These are phyloP conservation scores for Pleurotus giganteus DNA, from an alignment of 768 basidiomycete species.

Conservation along the genomic window DNA sequence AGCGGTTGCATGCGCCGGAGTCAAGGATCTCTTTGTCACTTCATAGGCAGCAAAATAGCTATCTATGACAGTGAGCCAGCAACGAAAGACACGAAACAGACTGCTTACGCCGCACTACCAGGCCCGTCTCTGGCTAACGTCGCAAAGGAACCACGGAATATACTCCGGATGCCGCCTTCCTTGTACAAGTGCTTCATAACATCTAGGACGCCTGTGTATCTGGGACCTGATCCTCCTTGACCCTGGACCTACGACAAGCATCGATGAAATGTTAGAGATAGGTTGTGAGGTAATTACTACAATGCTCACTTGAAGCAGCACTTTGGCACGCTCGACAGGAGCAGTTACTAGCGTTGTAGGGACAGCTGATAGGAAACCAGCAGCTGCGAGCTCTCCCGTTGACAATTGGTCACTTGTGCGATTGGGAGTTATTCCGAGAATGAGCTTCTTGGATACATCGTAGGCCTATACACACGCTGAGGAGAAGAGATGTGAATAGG, in stretches of 20 bases:
- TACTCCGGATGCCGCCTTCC: constrained; percentile 89
- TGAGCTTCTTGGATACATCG: constrained; percentile 87
- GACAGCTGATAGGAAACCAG: constrained; percentile 92
- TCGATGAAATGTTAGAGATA: constrained; percentile 10
- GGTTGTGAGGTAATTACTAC: background rate
- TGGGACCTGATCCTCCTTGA: constrained; percentile 66
- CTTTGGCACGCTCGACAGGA: constrained; percentile 96
- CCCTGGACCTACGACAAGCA: constrained; percentile 72
- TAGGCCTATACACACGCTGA: constrained; percentile 56
- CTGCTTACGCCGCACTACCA: constrained; percentile 88
- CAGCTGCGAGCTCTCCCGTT: constrained; percentile 78
- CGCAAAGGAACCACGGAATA: constrained; percentile 92
- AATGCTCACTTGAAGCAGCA: constrained; percentile 75
- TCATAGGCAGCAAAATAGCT: constrained; percentile 99
- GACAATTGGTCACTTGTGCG: constrained; percentile 63
- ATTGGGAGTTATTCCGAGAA: constrained; percentile 76
- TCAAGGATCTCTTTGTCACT: constrained; percentile 83
- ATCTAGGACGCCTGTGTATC: constrained; percentile 90
- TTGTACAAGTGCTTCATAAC: constrained; percentile 88
- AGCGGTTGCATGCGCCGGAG: constrained; percentile 76
- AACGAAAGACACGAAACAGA: constrained; percentile 1
- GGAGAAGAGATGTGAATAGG: background rate
- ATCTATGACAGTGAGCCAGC: constrained; percentile 14
- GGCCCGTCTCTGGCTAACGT: constrained; percentile 95
- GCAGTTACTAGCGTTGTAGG: constrained; percentile 92